Conservation (phyloP, 1,284 basidiomycete species). For the Boletus putidus region DNA sequence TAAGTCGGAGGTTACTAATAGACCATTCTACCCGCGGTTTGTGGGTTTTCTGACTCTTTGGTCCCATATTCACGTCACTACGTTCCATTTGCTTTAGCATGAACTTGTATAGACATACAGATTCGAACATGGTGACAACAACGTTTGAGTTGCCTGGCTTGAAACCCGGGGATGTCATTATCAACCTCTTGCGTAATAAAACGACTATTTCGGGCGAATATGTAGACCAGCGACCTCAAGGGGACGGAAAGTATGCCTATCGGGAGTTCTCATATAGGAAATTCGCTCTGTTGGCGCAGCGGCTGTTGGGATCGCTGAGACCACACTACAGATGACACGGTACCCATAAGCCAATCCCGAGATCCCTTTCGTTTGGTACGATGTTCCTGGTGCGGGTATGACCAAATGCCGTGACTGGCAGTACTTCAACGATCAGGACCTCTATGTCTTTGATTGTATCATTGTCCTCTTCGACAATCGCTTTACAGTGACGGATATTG, state of each 20-base stretch:
- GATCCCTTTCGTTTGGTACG: constrained; percentile 25
- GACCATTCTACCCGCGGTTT: background rate
- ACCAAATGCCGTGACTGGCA: constrained; percentile 26
- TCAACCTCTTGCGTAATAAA: background rate
- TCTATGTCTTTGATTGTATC: constrained; percentile 27
- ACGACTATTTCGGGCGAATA: background rate
- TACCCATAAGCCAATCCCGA: constrained; percentile 21
- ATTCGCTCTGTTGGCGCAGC: constrained; percentile 17
- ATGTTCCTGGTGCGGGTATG: constrained; percentile 25
- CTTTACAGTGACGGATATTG: constrained; percentile 26
- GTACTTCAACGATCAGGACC: constrained; percentile 28
- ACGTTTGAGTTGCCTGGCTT: background rate
- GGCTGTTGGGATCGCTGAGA: constrained; percentile 22
- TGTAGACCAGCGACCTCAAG: background rate
- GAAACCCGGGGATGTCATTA: background rate
- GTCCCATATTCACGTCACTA: background rate
- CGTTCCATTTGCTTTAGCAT: background rate
- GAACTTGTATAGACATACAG: background rate
- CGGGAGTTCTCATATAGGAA: background rate
- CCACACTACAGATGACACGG: constrained; percentile 17
- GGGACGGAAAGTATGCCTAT: background rate
- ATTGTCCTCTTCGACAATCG: constrained; percentile 29
- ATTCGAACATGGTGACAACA: background rate
- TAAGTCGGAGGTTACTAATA: too few relatives aligned
- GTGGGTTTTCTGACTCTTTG: background rate